Base-by-base conservation (phyloP, 768 basidiomycete genomes). In the Kwoniella heveanensis region DNA sequence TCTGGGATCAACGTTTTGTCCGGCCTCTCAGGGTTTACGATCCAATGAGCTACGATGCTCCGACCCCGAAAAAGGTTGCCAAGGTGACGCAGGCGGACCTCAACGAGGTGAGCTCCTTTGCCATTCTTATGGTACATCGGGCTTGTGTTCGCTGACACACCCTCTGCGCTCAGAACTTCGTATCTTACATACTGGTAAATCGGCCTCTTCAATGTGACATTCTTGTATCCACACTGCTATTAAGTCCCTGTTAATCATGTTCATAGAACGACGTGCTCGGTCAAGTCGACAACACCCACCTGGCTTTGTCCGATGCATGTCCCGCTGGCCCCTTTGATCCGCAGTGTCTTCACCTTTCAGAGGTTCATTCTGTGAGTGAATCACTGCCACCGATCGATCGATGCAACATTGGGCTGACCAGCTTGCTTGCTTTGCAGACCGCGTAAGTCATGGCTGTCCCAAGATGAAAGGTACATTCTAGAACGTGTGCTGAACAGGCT, bases 261-360 rank as follows among this genome's bases (percentile, higher is more conserved):
- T n/a, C 1, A n/a, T 46, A 77, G 72, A 76, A 77, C 70, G 78
- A 79, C 60, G 70, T 76, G n/a, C 68, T 80, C 0, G 77, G 79
- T 22, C 76, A 77, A 56, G 77, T 79, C 19, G 79, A 74, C 52
- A 77, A 77, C 52, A 60, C 66, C 26, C 76, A 77, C 54, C 63
- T 80, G 19, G 77, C 76, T 3, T 60, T 70, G 32, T 71, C 74
- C 19, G 79, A 78, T 60, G 8, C 24, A 2, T 29, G 50, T 36
- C 46, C 26, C 4, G 6, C 54, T 8, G 46, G 53, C 1, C 72
- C 76, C 2, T 69, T 74, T 52, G 47, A 73, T 36, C 30, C 46
- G 2, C 27, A 63, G 3, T 78, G 79, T 54, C 24, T 78, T 17
- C 15, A 59, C n/a, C 62, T 78, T 0, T 77, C 78, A 1, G 61